Percentiles rank a stretch among this genome's conserved stretches.
phyloP scores from a whole-genome alignment of 1,284 basidiomycete species.

The Rhodotorula sp. region DNA sequence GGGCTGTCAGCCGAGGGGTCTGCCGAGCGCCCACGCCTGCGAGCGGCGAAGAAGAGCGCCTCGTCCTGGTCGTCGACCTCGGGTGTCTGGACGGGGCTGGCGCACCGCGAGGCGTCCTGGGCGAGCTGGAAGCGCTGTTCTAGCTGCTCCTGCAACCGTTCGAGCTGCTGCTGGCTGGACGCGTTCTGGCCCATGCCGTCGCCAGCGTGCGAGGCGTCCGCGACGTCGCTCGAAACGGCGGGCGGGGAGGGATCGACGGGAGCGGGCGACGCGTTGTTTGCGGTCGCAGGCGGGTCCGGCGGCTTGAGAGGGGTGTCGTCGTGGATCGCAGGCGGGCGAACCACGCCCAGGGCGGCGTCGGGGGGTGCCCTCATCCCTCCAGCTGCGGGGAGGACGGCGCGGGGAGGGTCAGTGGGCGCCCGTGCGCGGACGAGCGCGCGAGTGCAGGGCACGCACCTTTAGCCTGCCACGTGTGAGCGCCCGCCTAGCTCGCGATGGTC shows the following conservation, averaged over 20 bases:
- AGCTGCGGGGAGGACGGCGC: background rate
- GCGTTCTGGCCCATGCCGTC: background rate
- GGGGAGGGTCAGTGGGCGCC: background rate
- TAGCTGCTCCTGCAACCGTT: background rate
- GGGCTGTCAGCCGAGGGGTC: background rate
- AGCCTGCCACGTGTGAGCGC: too few relatives aligned
- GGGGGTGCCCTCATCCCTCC: background rate
- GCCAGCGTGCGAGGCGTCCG: background rate
- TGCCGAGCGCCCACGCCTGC: background rate
- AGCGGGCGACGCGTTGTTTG: background rate
- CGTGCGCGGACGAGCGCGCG: background rate
- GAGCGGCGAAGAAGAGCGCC: conserved; percentile 1
- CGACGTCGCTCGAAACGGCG: background rate
- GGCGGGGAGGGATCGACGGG: background rate
- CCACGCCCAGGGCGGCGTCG: background rate
- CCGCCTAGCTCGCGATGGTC: too few relatives aligned
- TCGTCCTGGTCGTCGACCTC: conserved; percentile 8
- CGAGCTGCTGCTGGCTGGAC: background rate
- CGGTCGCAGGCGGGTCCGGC: background rate
- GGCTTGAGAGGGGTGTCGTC: background rate
- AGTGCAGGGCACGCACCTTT: background rate
- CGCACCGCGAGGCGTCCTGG: background rate
- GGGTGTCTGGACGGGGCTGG: background rate
- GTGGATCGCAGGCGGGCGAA: background rate
- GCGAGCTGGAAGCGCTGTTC: background rate